Evolutionary conservation across 2,329 filamentous ascomycete genomes (phyloP), one percentile per base, ranked within the genome.

Genomic region (Fusarium sp.): DNA sequence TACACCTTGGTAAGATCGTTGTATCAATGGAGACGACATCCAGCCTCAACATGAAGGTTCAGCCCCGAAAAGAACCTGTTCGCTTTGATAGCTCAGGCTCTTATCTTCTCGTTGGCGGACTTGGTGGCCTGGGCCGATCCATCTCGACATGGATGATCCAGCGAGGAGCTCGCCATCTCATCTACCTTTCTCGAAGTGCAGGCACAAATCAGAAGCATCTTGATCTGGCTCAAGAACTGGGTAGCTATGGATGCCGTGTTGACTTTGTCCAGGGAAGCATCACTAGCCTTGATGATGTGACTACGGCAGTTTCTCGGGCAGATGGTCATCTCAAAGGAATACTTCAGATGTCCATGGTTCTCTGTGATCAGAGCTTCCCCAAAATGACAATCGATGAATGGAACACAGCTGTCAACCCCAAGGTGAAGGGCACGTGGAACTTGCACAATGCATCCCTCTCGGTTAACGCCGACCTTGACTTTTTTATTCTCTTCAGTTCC

Each of bases 401-500:
- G 54, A 57, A 52, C 5, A 52, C 28, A 6, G 54, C 37, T 18
- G 54, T 57, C 8, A 3, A 23, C 11, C 54, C 54, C 3, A 57
- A 57, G 11, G 23, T 41, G 3, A n/a, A 16, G 21, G 54, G 54
- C 2, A 57, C 54, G 0, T 57, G 54, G 54, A 54, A 57, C 12
- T 21, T 57, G 23, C 47, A 57, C 28, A 54, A 57, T 8, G 47
- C 55, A 10, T 35, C 54, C 11, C 28, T 57, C 6, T 12, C 37
- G 3, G 15, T 12, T 5, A 28, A 42, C 8, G 28, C 54, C 10
- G 47, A 57, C 3, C 54, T 57, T 10, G 54, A 57, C n/a, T 57
- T 57, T 20, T 57, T 57, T 8, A n/a, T 57, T 2, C 46, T 57
- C 29, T 57, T 57, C 15, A 53, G 54, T 9, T 57, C 54, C 15